Evolutionary conservation across 768 basidiomycete species (phyloP).

Genomic region (Mycena pura): DNA sequence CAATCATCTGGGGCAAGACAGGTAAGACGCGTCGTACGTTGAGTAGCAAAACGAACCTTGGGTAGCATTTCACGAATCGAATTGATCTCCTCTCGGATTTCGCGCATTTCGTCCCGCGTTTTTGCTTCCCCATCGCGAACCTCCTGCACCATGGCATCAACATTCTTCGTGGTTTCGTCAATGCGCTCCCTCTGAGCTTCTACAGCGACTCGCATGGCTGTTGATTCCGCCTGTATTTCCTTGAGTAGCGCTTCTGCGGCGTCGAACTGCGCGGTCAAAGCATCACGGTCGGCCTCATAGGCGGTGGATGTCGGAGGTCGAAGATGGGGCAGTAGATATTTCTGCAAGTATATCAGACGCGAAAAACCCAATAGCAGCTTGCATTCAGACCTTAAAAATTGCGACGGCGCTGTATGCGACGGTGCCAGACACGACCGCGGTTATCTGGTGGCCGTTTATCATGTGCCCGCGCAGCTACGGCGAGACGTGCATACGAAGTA

Average conservation of each 20-base stretch:
- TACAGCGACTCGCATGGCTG: constrained; percentile 71
- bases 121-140: constrained; percentile 80
- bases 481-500: constrained; percentile 75
- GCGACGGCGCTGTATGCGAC: constrained; percentile 81
- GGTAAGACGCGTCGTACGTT: constrained; percentile 4
- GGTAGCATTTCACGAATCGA: constrained; percentile 92
- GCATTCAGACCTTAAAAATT: constrained; percentile 77
- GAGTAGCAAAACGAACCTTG: constrained; percentile 61
- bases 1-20: constrained; percentile 75
- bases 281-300: constrained; percentile 88
- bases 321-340: constrained; percentile 91
- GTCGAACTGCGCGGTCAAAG: constrained; percentile 88
- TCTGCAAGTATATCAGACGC: constrained; percentile 52
- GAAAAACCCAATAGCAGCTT: background rate
- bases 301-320: constrained; percentile 86
- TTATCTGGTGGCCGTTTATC: constrained; percentile 67
- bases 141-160: constrained; percentile 73
- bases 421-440: constrained; percentile 88
- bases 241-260: constrained; percentile 81
- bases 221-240: constrained; percentile 81
- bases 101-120: constrained; percentile 87
- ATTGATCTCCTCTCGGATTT: constrained; percentile 90
- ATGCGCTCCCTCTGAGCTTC: constrained; percentile 80
- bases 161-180: constrained; percentile 73
- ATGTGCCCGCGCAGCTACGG: constrained; percentile 28